A percentile compares a stretch with the other conserved stretches of the same genome.
These are phyloP conservation scores for Cardiospermum halicacabum DNA, from an alignment of 345 rosid genomes.

Conservation along the genomic window DNA sequence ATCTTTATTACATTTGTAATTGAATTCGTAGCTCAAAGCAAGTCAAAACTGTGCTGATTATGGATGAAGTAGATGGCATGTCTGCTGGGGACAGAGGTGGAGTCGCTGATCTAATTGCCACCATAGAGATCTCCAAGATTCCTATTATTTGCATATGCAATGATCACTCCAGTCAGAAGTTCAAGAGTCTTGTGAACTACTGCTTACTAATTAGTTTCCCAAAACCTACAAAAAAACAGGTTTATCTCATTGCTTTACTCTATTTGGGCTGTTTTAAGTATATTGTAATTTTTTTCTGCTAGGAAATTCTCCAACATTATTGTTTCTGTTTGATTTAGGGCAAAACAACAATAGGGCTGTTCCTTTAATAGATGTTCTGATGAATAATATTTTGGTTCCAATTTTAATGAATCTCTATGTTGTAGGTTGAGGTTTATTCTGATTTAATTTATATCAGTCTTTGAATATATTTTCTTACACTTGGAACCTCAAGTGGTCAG, in stretches of 20 bases:
- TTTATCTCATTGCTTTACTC: constrained; percentile 18
- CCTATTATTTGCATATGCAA: constrained; percentile 98
- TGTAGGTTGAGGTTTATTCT: background rate
- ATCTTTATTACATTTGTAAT: constrained; percentile 12
- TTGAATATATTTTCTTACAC: background rate
- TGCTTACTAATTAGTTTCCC: constrained; percentile 76
- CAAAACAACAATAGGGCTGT: background rate
- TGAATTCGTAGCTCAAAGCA: constrained; percentile 56
- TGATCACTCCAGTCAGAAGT: constrained; percentile 95
- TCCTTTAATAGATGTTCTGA: background rate
- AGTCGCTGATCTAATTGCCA: constrained; percentile 92
- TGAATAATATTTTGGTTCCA: background rate
- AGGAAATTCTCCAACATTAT: background rate
- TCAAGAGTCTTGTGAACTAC: constrained; percentile 88
- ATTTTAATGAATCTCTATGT: background rate
- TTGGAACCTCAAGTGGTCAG: background rate
- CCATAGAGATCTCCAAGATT: constrained; percentile 87
- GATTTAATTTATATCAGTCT: background rate
- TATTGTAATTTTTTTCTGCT: background rate
- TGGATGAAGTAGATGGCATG: constrained; percentile 99
- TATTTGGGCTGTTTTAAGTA: constrained; percentile 13
- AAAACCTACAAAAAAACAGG: constrained; percentile 97
- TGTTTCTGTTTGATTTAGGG: background rate
- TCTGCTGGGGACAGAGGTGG: constrained; percentile 99
- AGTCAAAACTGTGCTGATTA: constrained; percentile 78